Base-by-base conservation (phyloP, 2,329 filamentous ascomycete genomes). In the Sclerotinia borealis region DNA sequence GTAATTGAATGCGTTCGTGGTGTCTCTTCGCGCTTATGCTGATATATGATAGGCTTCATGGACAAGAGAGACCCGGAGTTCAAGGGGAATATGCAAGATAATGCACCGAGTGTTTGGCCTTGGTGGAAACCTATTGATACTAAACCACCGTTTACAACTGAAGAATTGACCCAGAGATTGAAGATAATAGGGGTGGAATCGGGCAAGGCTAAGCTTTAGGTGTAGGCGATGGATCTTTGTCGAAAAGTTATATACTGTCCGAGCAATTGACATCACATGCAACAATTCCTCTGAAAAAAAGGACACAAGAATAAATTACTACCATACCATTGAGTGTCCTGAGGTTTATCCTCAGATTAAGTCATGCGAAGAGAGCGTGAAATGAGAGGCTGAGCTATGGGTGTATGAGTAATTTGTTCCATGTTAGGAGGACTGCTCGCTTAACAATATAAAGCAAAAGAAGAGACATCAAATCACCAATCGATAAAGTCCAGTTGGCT, bases 11-110 rank as follows among this genome's bases (percentile, higher is more conserved):
- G n/a, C n/a, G n/a, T 36, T 47, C 8, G 19, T 3, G 10, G 29
- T 51, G 15, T 9, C 3, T 22, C 5, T 17, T 15, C n/a, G 4
- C 13, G 3, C 11, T 37, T 34, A 5, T 22, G 9, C 39, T 61
- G 27, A 45, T 34, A 34, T 9, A 13, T 45, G 0, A 2, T 9
- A 54, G 59, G 59, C 25, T 88, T 88, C 72, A 74, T 88, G 71
- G 77, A 87, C 75, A 88, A 88, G 76, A 77, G 85, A 51, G 78
- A 77, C 48, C 79, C 83, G 1, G 77, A 80, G 7, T 88, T 88
- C 69, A 77, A 74, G 45, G 84, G 80, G 2, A 83, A 79, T n/a
- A 79, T 86, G 75, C 78, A 81, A 47, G 78, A 80, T 37, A 79
- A 85, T 73, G 78, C 80, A 3, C 83, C 85, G 2, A 72, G 71